A percentile compares a stretch with the other conserved stretches of the same genome.
Evolutionary conservation across 345 rosid species (phyloP).

Genomic region (Eucalyptus lansdowneana): DNA sequence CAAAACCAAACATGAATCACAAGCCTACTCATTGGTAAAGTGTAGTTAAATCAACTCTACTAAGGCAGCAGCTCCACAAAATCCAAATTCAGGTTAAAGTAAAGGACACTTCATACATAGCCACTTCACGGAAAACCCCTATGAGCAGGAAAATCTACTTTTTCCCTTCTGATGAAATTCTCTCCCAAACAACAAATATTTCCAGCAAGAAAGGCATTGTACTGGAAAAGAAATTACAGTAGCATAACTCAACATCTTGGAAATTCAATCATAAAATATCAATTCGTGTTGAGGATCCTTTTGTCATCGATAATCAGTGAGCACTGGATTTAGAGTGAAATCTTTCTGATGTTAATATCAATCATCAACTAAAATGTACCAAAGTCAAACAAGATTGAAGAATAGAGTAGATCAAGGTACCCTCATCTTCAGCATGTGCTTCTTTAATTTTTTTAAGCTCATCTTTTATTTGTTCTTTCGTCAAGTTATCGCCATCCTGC

Average conservation of each 20-base stretch:
- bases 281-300: neutral
- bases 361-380: neutral
- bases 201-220: neutral
- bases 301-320: neutral
- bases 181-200: neutral
- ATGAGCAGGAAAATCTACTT: neutral
- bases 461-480: slow-evolving; percentile 72
- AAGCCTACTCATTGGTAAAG: neutral
- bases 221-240: neutral
- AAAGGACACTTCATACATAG: neutral
- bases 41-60: neutral
- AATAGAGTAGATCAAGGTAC: slow-evolving; percentile 14
- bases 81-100: neutral
- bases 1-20: neutral
- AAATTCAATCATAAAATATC: neutral
- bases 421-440: slow-evolving; percentile 88
- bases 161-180: neutral
- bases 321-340: neutral
- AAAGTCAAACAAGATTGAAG: neutral
- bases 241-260: neutral
- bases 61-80: neutral
- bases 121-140: neutral
- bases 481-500: slow-evolving; percentile 80
- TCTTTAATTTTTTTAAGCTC: slow-evolving; percentile 73
- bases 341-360: neutral